phyloP scores from a whole-genome alignment of 2,329 filamentous ascomycete genomes.

The Pyrenochaeta sp. region DNA sequence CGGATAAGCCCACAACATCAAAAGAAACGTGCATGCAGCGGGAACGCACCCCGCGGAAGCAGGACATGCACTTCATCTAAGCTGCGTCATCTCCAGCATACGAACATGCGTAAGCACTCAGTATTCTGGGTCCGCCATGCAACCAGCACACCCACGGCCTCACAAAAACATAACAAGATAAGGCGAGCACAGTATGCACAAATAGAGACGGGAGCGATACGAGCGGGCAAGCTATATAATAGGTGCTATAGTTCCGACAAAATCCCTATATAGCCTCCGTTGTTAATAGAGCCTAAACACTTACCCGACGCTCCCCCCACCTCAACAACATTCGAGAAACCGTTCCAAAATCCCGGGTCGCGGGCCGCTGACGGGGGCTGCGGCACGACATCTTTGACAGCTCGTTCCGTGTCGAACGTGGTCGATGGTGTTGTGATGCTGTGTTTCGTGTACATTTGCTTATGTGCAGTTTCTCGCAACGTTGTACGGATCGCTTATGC shows the following conservation, averaged over 20 bases:
- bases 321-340: not conserved
- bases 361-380: not conserved
- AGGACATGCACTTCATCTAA: not conserved
- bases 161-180: not conserved
- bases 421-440: not conserved
- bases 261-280: not conserved
- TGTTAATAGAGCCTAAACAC: not conserved
- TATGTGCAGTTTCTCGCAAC: not conserved
- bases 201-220: not conserved
- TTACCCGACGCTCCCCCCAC: not conserved
- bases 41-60: not conserved
- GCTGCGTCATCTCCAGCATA: not conserved
- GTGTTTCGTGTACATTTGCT: not conserved
- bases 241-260: not conserved
- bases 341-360: not conserved
- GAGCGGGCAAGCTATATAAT: not conserved
- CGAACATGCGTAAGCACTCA: not conserved
- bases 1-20: conserved; percentile 9
- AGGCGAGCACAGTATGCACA: not conserved
- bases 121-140: not conserved
- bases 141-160: too few relatives aligned
- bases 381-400: not conserved
- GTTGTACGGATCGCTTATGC: conserved; percentile 15
- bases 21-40: conserved; percentile 12
- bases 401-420: not conserved